Evolutionary conservation across 106 monocot species (phyloP).

Genomic region (Dendrobium catenatum): DNA sequence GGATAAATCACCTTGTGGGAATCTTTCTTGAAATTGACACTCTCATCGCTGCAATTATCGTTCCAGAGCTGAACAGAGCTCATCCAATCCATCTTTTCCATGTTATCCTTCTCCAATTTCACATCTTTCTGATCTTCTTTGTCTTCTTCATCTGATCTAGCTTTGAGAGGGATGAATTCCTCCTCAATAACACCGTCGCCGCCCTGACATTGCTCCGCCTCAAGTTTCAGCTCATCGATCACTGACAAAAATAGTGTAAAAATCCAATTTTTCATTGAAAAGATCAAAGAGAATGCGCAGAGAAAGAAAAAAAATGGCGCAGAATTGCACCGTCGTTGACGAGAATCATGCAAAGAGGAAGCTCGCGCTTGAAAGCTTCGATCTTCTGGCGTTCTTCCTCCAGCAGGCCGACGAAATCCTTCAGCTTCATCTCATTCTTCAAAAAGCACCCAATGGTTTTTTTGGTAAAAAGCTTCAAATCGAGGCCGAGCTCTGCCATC

Average conservation of each 20-base stretch:
- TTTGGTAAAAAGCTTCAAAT: conserved; percentile 36
- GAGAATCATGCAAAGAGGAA: conserved; percentile 16
- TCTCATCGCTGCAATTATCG: conserved; percentile 27
- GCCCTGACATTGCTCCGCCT: conserved; percentile 29
- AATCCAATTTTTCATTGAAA: not conserved
- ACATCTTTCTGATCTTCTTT: conserved; percentile 13
- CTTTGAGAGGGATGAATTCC: conserved; percentile 46
- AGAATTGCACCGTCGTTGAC: not conserved
- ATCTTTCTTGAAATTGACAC: not conserved
- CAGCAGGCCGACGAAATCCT: not conserved
- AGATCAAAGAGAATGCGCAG: too few relatives aligned
- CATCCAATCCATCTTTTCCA: conserved; percentile 87
- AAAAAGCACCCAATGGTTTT: conserved; percentile 9
- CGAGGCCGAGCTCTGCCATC: conserved; percentile 38
- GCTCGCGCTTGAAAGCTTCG: conserved; percentile 20
- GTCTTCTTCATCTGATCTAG: conserved; percentile 33
- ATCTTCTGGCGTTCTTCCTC: conserved; percentile 14
- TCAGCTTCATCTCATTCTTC: conserved; percentile 8
- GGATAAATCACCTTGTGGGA: not conserved
- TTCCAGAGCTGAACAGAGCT: conserved; percentile 87
- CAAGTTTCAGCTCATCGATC: conserved; percentile 43
- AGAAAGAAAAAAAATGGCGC: too few relatives aligned
- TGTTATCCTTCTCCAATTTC: conserved; percentile 32
- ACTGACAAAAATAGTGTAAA: conserved; percentile 23
- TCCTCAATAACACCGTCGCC: conserved; percentile 23